These are phyloP conservation scores for Phytophthora agathidicida DNA, from an alignment of 352 stramenopile genomes.

Conservation along the genomic window DNA sequence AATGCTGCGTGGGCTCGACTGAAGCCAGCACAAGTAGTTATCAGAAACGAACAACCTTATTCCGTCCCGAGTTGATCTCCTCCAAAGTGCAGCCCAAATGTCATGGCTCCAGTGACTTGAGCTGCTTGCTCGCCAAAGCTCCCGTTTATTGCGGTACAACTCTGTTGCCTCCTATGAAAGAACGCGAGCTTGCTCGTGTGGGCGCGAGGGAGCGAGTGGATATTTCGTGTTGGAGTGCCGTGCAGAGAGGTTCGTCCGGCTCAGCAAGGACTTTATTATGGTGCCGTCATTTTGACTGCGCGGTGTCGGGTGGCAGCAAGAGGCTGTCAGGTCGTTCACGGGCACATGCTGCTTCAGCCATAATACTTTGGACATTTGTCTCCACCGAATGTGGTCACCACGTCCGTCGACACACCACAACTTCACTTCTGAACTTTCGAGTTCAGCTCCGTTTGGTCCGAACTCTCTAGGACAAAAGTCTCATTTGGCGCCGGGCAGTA, in stretches of 20 bases:
- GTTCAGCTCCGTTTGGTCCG: neutral
- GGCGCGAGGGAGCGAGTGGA: constrained; percentile 2
- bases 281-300: too few relatives aligned
- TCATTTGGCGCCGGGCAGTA: constrained; percentile 25
- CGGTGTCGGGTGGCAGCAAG: too few relatives aligned
- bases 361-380: too few relatives aligned
- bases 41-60: constrained; percentile 1
- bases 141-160: constrained; percentile 7
- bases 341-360: too few relatives aligned
- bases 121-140: neutral
- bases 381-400: constrained; percentile 7
- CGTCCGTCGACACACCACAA: constrained; percentile 9
- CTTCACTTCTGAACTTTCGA: constrained; percentile 6
- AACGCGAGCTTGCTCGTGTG: neutral
- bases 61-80: neutral
- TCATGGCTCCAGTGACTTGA: constrained; percentile 3
- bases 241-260: neutral
- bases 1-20: neutral
- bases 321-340: too few relatives aligned
- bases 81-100: too few relatives aligned
- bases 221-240: constrained; percentile 18
- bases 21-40: too few relatives aligned
- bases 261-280: neutral
- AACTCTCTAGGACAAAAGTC: constrained; percentile 2
- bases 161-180: constrained; percentile 11